phyloP scores from a whole-genome alignment of 2,329 filamentous ascomycete species.

The Salinomyces thailandicus region DNA sequence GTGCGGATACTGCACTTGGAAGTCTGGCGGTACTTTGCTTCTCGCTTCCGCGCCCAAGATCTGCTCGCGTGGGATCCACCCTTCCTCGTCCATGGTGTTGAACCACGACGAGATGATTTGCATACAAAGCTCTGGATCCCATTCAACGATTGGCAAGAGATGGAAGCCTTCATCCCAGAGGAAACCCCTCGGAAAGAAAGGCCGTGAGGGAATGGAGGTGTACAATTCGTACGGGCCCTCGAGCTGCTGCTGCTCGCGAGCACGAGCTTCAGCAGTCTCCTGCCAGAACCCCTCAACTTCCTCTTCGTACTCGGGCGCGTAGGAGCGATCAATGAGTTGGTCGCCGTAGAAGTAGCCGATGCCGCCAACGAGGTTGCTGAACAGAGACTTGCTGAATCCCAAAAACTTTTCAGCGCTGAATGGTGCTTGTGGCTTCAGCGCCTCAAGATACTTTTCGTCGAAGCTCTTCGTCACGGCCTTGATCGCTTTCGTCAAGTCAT shows the following conservation, averaged over 20 bases:
- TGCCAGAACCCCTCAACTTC: slow-evolving; percentile 94
- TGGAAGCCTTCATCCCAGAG: slow-evolving; percentile 99
- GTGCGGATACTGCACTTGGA: slow-evolving; percentile 91
- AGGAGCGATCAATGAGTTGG: slow-evolving; percentile 78
- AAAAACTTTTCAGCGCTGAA: slow-evolving; percentile 61
- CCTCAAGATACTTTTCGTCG: slow-evolving; percentile 59
- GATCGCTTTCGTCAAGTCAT: slow-evolving; percentile 61
- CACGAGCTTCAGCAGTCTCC: slow-evolving; percentile 70
- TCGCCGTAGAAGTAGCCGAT: slow-evolving; percentile 93
- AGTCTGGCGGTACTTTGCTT: slow-evolving; percentile 87
- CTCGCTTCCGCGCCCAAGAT: slow-evolving; percentile 85
- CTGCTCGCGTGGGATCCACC: slow-evolving; percentile 94
- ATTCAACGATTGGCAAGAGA: slow-evolving; percentile 79
- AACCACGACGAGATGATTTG: slow-evolving; percentile 95
- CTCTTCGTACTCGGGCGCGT: slow-evolving; percentile 88
- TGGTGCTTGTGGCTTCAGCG: slow-evolving; percentile 64
- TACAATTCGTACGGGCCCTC: slow-evolving; percentile 84
- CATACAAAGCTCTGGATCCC: slow-evolving; percentile 77
- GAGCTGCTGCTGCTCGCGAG: slow-evolving; percentile 53
- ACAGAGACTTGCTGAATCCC: slow-evolving; percentile 75
- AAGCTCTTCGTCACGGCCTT: slow-evolving; percentile 57
- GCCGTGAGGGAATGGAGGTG: slow-evolving; percentile 79
- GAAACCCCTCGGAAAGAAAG: slow-evolving; percentile 94
- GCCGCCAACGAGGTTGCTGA: slow-evolving; percentile 87
- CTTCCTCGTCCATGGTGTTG: slow-evolving; percentile 88